Evolutionary conservation across 345 rosid genomes (phyloP).

Genomic region (Angophora floribunda): DNA sequence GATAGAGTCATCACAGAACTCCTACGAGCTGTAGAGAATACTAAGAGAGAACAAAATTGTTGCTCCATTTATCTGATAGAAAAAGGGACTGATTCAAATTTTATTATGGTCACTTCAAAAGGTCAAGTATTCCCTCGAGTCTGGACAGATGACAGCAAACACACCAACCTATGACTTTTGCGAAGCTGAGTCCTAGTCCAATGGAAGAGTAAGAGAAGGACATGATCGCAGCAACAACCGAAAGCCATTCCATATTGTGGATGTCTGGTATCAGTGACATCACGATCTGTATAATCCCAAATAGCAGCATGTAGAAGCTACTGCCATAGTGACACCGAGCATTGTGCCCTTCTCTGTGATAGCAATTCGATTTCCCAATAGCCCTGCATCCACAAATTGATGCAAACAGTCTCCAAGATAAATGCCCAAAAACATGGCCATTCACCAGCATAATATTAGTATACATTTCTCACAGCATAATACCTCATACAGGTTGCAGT

Average conservation of each 20-base stretch:
- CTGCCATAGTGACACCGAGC: conserved; percentile 23
- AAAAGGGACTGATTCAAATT: background rate
- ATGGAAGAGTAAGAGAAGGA: conserved; percentile 33
- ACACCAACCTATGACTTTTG: conserved; percentile 22
- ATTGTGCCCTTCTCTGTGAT: conserved; percentile 34
- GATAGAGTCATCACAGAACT: conserved; percentile 22
- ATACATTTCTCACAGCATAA: background rate
- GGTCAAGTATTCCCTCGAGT: background rate
- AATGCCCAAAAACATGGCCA: background rate
- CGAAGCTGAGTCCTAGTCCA: conserved; percentile 38
- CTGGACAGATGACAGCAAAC: background rate
- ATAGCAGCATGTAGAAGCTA: conserved; percentile 18
- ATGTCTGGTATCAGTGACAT: conserved; percentile 36
- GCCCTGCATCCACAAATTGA: conserved; percentile 17
- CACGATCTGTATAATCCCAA: conserved; percentile 26
- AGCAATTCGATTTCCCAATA: conserved; percentile 34
- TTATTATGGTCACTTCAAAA: background rate
- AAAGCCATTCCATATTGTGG: conserved; percentile 35
- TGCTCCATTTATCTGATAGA: background rate
- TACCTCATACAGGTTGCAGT: conserved; percentile 61
- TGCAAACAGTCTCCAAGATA: background rate
- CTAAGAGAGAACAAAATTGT: conserved; percentile 13
- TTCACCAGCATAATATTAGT: background rate
- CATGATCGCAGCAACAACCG: conserved; percentile 32
- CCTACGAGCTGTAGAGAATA: conserved; percentile 26